Percentiles rank a stretch among this genome's conserved stretches.
These are phyloP conservation scores for Raphanus hybrid DNA, from an alignment of 441 rosid species.

Conservation along the genomic window DNA sequence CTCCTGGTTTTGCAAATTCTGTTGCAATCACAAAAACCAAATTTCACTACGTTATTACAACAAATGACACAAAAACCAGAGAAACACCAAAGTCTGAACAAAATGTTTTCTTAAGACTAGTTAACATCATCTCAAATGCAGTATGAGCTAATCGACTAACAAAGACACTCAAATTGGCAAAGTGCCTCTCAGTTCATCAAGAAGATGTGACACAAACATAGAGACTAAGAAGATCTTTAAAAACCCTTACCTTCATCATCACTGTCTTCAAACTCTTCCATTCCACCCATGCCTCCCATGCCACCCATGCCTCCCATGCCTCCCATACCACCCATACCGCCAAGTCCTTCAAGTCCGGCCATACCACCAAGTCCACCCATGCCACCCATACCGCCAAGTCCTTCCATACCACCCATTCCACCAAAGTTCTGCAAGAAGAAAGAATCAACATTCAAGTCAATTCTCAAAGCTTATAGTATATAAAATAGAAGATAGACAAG, in stretches of 20 bases:
- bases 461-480: background rate
- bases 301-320: conserved; percentile 47
- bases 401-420: background rate
- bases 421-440: conserved; percentile 4
- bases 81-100: conserved; percentile 1
- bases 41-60: conserved; percentile 1
- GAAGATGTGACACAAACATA: conserved; percentile 8
- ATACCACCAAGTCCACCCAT: conserved; percentile 51
- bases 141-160: conserved; percentile 7
- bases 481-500: background rate
- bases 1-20: conserved; percentile 34
- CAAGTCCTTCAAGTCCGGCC: conserved; percentile 39
- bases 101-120: background rate
- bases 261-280: conserved; percentile 78
- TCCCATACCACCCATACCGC: conserved; percentile 47
- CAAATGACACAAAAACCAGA: background rate
- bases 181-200: background rate
- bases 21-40: conserved; percentile 11
- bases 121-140: background rate
- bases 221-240: background rate
- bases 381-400: background rate
- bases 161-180: background rate
- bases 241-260: conserved; percentile 76
- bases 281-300: conserved; percentile 45
- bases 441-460: background rate